phyloP scores from a whole-genome alignment of 495 filamentous ascomycete species.

The Terfezia claveryi region DNA sequence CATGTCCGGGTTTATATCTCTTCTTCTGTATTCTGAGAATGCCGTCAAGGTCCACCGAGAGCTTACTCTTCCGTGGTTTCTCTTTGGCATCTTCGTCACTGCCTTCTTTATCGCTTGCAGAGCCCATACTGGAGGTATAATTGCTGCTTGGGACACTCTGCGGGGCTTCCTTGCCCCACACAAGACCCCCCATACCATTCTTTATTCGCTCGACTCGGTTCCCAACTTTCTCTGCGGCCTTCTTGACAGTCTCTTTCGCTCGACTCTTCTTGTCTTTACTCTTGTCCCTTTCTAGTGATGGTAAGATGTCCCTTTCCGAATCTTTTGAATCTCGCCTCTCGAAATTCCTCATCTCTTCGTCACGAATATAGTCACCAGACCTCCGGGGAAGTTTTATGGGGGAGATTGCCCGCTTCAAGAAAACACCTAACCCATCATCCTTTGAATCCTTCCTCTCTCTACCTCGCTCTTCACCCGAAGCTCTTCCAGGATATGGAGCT shows the following conservation, averaged over 20 bases:
- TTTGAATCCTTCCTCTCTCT: neutral
- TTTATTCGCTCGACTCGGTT: constrained; percentile 16
- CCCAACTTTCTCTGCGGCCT: neutral
- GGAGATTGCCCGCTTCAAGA: neutral
- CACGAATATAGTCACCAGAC: neutral
- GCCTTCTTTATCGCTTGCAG: neutral
- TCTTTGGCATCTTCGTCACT: neutral
- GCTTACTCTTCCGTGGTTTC: neutral
- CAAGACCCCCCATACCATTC: constrained; percentile 7
- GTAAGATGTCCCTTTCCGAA: neutral
- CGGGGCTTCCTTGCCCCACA: neutral
- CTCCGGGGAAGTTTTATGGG: neutral
- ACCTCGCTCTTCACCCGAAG: neutral
- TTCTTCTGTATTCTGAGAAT: neutral
- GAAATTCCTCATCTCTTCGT: neutral
- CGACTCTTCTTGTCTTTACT: constrained; percentile 9
- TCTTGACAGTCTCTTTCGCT: constrained; percentile 9
- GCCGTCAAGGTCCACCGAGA: neutral
- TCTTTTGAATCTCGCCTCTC: neutral
- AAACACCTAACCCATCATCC: neutral
- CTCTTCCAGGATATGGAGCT: neutral
- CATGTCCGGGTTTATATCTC: neutral
- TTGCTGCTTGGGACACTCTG: neutral
- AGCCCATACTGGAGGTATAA: neutral
- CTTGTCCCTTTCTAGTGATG: neutral